Evolutionary conservation across 2,329 filamentous ascomycete species (phyloP).

Genomic region (Dichotomopilus funicola): DNA sequence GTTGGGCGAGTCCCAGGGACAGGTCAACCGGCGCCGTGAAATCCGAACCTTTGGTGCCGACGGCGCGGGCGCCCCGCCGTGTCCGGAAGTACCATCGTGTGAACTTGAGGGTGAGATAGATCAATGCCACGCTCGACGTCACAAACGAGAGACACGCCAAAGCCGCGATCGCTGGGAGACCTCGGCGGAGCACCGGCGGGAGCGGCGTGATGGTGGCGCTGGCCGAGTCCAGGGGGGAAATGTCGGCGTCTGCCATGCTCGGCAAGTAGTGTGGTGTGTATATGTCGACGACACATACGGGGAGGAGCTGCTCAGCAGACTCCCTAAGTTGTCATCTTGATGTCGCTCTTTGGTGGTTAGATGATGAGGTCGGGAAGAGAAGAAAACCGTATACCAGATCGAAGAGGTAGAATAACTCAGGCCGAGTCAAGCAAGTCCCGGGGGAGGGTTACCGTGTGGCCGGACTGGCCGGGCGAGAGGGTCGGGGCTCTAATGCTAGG

Average conservation of each 20-base stretch:
- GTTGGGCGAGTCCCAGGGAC: constrained; percentile 25
- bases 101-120: constrained; percentile 28
- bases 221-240: not conserved
- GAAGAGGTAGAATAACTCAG: too few relatives aligned
- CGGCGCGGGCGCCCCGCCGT: not conserved
- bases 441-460: too few relatives aligned
- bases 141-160: constrained; percentile 25
- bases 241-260: constrained; percentile 7
- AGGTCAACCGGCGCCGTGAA: constrained; percentile 20
- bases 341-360: not conserved
- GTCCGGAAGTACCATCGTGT: constrained; percentile 23
- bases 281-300: not conserved
- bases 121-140: constrained; percentile 19
- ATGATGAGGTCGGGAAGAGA: too few relatives aligned
- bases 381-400: too few relatives aligned
- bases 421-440: too few relatives aligned
- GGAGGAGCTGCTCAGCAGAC: not conserved
- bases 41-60: not conserved
- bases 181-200: constrained; percentile 19
- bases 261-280: not conserved
- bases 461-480: too few relatives aligned
- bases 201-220: constrained; percentile 22
- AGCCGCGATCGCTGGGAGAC: constrained; percentile 22
- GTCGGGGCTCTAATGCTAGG: too few relatives aligned
- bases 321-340: not conserved